A percentile compares a stretch with the other conserved stretches of the same genome.
Conservation (phyloP, 225 moss, liverwort and hornwort genomes). For the Climacium dendroides region DNA sequence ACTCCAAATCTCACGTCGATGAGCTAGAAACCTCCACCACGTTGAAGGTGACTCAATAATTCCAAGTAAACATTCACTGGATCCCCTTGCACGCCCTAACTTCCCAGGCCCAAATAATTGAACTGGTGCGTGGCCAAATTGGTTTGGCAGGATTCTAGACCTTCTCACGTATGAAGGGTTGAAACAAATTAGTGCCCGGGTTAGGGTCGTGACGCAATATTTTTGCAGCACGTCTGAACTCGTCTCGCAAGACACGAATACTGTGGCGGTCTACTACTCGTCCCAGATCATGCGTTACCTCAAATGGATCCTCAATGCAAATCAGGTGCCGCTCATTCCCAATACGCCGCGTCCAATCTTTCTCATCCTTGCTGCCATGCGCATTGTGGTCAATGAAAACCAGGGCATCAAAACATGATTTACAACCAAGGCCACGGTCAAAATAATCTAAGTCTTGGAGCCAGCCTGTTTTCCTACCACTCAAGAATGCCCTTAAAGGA, state of each 20-base stretch:
- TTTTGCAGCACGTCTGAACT: conserved; percentile 76
- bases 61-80: neutral
- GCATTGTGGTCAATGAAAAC: neutral
- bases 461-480: neutral
- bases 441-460: neutral
- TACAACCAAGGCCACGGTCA: neutral
- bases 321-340: conserved; percentile 98
- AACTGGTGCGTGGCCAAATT: neutral
- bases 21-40: neutral
- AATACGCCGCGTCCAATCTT: conserved; percentile 94
- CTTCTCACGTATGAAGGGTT: conserved; percentile 77
- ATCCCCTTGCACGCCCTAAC: neutral
- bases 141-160: neutral
- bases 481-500: neutral
- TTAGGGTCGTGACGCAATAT: conserved; percentile 67
- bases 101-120: neutral
- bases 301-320: conserved; percentile 96
- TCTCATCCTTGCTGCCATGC: conserved; percentile 87
- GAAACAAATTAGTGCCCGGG: conserved; percentile 65
- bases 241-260: conserved; percentile 89
- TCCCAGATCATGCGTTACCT: conserved; percentile 82
- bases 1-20: neutral
- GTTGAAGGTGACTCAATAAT: neutral
- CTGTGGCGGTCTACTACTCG: conserved; percentile 97
- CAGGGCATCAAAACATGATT: neutral